Base-by-base conservation (phyloP, 208 protist genomes). In the Strigomonas culicis region DNA sequence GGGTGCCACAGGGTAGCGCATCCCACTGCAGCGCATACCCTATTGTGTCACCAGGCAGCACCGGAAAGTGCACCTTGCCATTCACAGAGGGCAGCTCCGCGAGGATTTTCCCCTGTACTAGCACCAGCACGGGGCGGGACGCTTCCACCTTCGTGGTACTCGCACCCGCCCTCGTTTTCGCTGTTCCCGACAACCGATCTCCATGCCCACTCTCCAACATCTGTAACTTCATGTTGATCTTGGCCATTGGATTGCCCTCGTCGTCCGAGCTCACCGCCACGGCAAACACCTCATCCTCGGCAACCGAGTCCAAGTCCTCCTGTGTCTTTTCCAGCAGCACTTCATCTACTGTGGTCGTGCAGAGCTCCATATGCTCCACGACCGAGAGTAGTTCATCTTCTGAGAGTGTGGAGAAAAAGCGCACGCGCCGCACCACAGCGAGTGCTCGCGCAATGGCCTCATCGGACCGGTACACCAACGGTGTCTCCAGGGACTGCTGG, bases 331-430 rank as follows among this genome's bases (percentile, higher is more conserved):
- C 63, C 47, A 19, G n/a, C 17, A 59, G 52, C 22, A 57, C 44
- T n/a, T 56, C 62, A 2, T 22, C 61, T 64, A 44, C 24, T n/a
- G 36, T 60, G 10, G 76, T 64, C 31, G 62, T 70, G 30, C 72
- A 47, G 15, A 93, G 13, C 28, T 66, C 32, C 81, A 90, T 88
- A 31, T 72, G 51, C 30, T 72, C 72, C n/a, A 68, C 71, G 15
- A 93, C 52, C 0, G 74, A 72, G 10, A 86, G 58, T 8, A 93
- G 63, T n/a, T 93, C 87, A 28, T 79, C 66, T 6, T 89, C 75
- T 0, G 74, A 57, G 46, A 89, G 63, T 2, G 57, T 6, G 1
- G 49, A n/a, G 24, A 90, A 84, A 22, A 80, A 50, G 7, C 72
- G 63, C 28, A 93, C 72, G 0, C 71, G 74, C 10, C 74, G 73